Conservation (phyloP, 805 yeast species). For the Wickerhamomyces subpelliculosus region DNA sequence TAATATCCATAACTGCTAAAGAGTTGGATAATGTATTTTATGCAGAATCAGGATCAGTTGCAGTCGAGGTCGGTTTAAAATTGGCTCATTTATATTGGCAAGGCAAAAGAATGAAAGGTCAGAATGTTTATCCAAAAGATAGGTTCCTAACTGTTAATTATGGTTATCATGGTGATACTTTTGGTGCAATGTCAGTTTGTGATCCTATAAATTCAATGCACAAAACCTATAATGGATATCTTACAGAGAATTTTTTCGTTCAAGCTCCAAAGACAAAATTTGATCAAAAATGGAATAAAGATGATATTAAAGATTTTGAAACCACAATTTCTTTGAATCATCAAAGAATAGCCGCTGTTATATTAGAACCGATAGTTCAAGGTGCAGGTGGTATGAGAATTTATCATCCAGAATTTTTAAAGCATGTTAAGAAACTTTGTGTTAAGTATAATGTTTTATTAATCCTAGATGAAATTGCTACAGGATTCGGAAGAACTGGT, state of each 20-base stretch:
- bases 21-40: conserved; percentile 13
- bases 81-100: conserved; percentile 25
- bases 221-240: conserved; percentile 22
- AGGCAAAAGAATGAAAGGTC: conserved; percentile 5
- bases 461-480: conserved; percentile 30
- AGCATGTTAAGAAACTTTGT: conserved; percentile 26
- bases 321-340: conserved; percentile 22
- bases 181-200: conserved; percentile 34
- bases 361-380: conserved; percentile 30
- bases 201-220: conserved; percentile 28
- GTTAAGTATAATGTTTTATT: conserved; percentile 24
- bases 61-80: conserved; percentile 32
- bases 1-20: conserved; percentile 19
- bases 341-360: conserved; percentile 27
- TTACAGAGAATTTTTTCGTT: conserved; percentile 23
- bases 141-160: conserved; percentile 25
- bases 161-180: conserved; percentile 33
- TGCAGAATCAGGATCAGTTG: conserved; percentile 23
- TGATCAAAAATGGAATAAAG: conserved; percentile 13
- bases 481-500: conserved; percentile 32
- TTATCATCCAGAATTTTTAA: conserved; percentile 27
- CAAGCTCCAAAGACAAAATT: conserved; percentile 18
- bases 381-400: conserved; percentile 33
- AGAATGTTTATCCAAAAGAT: conserved; percentile 14
- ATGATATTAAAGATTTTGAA: conserved; percentile 23